These are phyloP conservation scores for Arthrobotrys sphaeroides DNA, from an alignment of 2,329 filamentous ascomycete genomes.

Conservation along the genomic window DNA sequence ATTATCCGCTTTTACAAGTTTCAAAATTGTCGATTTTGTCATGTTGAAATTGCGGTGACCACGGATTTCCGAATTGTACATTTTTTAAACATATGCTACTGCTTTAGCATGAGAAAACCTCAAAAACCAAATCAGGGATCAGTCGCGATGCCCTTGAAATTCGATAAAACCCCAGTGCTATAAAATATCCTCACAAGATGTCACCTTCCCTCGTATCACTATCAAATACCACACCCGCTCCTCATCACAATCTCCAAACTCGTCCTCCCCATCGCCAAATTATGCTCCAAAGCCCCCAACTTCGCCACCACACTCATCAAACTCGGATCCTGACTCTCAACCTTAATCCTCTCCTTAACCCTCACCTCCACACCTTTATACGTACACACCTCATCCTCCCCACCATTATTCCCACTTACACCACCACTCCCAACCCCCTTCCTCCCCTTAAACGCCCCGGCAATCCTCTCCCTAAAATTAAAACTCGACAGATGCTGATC, in stretches of 20 bases:
- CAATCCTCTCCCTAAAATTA: conserved; percentile 56
- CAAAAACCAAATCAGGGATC: not conserved
- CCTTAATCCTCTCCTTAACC: conserved; percentile 72
- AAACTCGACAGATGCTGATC: conserved; percentile 41
- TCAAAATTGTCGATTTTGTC: not conserved
- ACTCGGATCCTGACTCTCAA: conserved; percentile 74
- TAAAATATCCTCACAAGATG: too few species aligned
- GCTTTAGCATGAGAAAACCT: not conserved
- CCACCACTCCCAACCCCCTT: conserved; percentile 20
- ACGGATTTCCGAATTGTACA: conserved; percentile 27
- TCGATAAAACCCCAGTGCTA: not conserved
- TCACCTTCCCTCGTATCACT: too few species aligned
- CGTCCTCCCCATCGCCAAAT: conserved; percentile 68
- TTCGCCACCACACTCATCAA: conserved; percentile 74
- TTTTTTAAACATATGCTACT: conserved; percentile 27
- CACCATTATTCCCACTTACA: conserved; percentile 57
- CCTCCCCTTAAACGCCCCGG: conserved; percentile 55
- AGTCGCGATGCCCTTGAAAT: not conserved
- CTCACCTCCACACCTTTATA: conserved; percentile 70
- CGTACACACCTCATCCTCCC: conserved; percentile 68
- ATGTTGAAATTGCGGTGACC: not conserved
- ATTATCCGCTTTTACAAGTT: conserved; percentile 10
- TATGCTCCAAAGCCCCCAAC: conserved; percentile 71
- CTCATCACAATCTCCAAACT: conserved; percentile 72
- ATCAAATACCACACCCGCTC: conserved; percentile 56